These are phyloP conservation scores for Anisodus tanguticus DNA, from an alignment of 257 asterid species.

Conservation along the genomic window DNA sequence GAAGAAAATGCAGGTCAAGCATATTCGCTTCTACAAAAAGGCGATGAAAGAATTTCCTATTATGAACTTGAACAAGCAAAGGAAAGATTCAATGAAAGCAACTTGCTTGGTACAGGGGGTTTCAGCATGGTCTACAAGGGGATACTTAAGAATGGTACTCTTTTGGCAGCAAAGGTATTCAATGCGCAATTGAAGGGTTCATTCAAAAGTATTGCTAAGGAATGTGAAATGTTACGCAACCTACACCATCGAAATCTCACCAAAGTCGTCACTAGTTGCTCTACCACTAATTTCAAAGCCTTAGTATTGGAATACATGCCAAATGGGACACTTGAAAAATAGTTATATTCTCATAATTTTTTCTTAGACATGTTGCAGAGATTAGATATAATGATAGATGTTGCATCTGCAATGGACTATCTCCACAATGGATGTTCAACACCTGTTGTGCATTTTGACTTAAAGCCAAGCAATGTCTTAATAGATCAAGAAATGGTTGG, in stretches of 20 bases:
- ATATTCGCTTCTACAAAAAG: background rate
- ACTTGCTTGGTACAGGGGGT: background rate
- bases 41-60: background rate
- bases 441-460: background rate
- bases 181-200: background rate
- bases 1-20: background rate
- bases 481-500: background rate
- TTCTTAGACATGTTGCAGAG: background rate
- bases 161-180: slow-evolving; percentile 13
- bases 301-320: background rate
- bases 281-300: background rate
- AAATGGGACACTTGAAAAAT: background rate
- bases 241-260: background rate
- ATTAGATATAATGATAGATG: background rate
- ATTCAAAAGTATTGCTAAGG: background rate
- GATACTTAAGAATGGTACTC: slow-evolving; percentile 1
- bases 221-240: background rate
- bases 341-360: background rate
- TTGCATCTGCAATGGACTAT: background rate
- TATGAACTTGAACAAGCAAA: slow-evolving; percentile 3
- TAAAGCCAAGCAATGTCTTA: background rate
- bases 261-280: background rate
- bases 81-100: background rate
- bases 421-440: background rate
- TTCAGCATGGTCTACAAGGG: slow-evolving; percentile 13